These are phyloP conservation scores for Cytospora chrysosperma DNA, from an alignment of 2,329 filamentous ascomycete species.

Conservation along the genomic window DNA sequence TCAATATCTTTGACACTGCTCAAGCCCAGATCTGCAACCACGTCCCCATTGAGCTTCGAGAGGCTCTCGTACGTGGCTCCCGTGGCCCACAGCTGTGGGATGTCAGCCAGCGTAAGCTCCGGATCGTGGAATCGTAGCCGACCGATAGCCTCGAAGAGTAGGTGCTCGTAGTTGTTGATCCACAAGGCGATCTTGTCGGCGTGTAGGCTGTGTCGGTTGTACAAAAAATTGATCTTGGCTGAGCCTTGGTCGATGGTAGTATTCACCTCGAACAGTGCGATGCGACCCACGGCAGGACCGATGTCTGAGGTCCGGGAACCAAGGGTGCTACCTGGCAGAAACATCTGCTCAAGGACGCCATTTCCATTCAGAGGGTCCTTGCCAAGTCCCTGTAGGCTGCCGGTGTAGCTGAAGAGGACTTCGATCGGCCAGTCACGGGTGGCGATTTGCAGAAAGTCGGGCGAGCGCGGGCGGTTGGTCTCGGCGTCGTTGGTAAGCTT, in stretches of 20 bases:
- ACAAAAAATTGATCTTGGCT: constrained; percentile 46
- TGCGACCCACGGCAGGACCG: constrained; percentile 46
- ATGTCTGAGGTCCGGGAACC: constrained; percentile 43
- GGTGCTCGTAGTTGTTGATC: constrained; percentile 47
- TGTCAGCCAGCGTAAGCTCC: constrained; percentile 50
- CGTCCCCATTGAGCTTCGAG: constrained; percentile 42
- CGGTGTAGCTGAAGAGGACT: constrained; percentile 57
- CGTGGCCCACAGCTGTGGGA: constrained; percentile 45
- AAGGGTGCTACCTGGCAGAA: constrained; percentile 40
- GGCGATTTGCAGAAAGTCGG: constrained; percentile 17
- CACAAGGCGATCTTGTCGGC: constrained; percentile 45
- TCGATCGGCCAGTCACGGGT: constrained; percentile 51
- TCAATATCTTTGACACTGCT: constrained; percentile 46
- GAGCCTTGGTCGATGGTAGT: constrained; percentile 46
- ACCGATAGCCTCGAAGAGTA: constrained; percentile 45
- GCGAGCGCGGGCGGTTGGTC: constrained; percentile 7
- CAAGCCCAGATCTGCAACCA: constrained; percentile 42
- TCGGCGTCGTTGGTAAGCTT: constrained; percentile 15
- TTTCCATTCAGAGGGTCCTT: constrained; percentile 35
- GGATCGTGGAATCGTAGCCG: constrained; percentile 42
- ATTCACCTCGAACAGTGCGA: constrained; percentile 51
- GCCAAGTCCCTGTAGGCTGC: constrained; percentile 49
- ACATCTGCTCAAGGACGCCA: constrained; percentile 49
- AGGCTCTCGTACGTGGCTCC: constrained; percentile 43
- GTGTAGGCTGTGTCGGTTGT: constrained; percentile 42